Percentiles rank a stretch among this genome's conserved stretches.
Conservation (phyloP, 768 basidiomycete genomes). For the Psilocybe tampanensis region DNA sequence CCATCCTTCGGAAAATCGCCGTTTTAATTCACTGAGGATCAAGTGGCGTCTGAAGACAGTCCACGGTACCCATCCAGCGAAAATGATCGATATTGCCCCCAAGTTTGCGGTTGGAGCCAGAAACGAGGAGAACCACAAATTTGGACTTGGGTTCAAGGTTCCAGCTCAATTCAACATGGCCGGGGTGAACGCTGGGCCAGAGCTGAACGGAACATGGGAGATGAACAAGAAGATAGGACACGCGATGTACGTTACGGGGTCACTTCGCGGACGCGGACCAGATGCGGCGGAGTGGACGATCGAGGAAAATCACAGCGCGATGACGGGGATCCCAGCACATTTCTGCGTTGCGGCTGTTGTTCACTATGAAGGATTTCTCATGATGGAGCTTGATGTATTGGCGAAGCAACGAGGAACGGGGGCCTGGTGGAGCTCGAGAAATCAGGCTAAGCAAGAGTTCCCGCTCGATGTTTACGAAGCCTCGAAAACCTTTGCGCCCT, state of each 20-base stretch:
- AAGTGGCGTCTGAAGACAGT: slow-evolving; percentile 13
- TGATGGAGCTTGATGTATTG: slow-evolving; percentile 16
- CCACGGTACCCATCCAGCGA: background rate
- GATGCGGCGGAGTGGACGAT: slow-evolving; percentile 19
- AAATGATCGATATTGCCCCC: slow-evolving; percentile 13
- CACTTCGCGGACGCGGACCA: slow-evolving; percentile 12
- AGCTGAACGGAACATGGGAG: slow-evolving; percentile 11
- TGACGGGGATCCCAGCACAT: slow-evolving; percentile 18
- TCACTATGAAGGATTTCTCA: slow-evolving; percentile 14
- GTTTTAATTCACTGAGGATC: slow-evolving; percentile 14
- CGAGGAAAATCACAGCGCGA: slow-evolving; percentile 16
- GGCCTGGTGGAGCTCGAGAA: slow-evolving; percentile 12
- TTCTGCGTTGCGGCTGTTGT: slow-evolving; percentile 16
- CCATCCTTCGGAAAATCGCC: slow-evolving; percentile 13
- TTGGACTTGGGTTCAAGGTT: slow-evolving; percentile 5
- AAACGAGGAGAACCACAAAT: slow-evolving; percentile 14
- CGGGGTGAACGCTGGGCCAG: slow-evolving; percentile 12
- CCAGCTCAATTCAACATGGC: slow-evolving; percentile 11
- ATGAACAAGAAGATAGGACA: slow-evolving; percentile 9
- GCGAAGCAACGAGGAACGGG: slow-evolving; percentile 12
- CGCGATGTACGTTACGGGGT: slow-evolving; percentile 17
- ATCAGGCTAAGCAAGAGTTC: slow-evolving; percentile 8
- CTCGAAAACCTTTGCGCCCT: slow-evolving; percentile 1
- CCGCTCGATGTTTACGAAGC: slow-evolving; percentile 9
- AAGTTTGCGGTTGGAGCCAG: slow-evolving; percentile 18